Conservation (phyloP, 208 protist genomes). For the Tritrichomonas foetus region DNA sequence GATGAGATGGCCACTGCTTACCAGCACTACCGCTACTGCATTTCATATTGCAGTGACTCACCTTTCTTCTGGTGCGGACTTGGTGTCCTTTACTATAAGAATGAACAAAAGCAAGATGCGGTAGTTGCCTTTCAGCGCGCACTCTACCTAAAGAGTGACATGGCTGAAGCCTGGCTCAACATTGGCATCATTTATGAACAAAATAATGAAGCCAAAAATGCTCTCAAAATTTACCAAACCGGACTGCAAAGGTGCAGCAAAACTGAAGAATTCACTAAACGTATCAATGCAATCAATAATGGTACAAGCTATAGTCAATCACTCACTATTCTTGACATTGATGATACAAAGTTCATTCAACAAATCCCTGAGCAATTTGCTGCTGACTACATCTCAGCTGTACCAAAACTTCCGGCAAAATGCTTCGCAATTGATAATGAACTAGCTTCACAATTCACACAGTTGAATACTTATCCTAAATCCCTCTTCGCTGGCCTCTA, state of each 20-base stretch:
- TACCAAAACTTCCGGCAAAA: background rate
- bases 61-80: background rate
- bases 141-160: background rate
- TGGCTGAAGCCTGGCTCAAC: background rate
- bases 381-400: background rate
- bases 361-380: constrained; percentile 2
- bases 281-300: background rate
- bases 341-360: background rate
- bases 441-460: too few relatives aligned
- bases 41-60: background rate
- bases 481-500: too few relatives aligned
- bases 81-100: constrained; percentile 17
- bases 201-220: background rate
- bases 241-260: background rate
- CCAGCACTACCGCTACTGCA: background rate
- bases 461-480: too few relatives aligned
- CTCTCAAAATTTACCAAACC: background rate
- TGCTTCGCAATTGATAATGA: too few relatives aligned
- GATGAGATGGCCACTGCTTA: background rate
- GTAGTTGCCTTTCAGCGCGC: background rate
- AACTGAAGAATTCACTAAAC: background rate
- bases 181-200: background rate
- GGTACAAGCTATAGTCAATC: too few relatives aligned
- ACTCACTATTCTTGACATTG: too few relatives aligned
- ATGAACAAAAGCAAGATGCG: constrained; percentile 18